Evolutionary conservation across 345 rosid genomes (phyloP).

Genomic region (Cardamine occulta): DNA sequence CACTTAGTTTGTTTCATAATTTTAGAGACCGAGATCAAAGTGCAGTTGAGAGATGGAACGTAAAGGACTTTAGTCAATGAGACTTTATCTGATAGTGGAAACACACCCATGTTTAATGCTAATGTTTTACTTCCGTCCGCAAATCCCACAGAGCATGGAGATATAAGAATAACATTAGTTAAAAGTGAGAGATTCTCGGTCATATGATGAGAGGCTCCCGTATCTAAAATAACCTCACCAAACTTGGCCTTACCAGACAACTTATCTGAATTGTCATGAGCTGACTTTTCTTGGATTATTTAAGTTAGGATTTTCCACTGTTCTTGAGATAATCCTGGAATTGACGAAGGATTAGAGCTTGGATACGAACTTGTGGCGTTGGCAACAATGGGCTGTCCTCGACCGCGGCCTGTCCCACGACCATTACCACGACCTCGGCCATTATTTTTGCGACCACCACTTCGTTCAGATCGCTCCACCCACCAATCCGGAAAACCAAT

Average conservation of each 20-base stretch:
- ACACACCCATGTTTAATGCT: not conserved
- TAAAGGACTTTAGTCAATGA: not conserved
- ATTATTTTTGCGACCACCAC: not conserved
- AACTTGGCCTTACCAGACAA: not conserved
- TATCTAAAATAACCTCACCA: not conserved
- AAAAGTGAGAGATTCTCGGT: not conserved
- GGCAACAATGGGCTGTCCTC: accelerated
- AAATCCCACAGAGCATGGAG: not conserved
- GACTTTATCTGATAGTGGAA: not conserved
- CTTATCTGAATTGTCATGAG: not conserved
- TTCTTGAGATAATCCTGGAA: not conserved
- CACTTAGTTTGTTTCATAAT: not conserved
- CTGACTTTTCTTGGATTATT: not conserved
- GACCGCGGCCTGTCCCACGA: not conserved
- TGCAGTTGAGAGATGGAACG: not conserved
- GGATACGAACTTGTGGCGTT: not conserved
- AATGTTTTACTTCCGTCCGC: accelerated
- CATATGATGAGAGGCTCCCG: not conserved
- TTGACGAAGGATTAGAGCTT: accelerated
- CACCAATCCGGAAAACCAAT: not conserved
- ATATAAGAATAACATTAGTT: accelerated
- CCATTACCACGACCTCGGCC: not conserved
- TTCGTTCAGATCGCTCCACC: not conserved
- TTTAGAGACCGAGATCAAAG: not conserved
- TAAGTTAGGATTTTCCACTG: not conserved